Evolutionary conservation across 352 stramenopile genomes (phyloP), one percentile per base, ranked within the genome.

Genomic region (Phytophthora melonis): DNA sequence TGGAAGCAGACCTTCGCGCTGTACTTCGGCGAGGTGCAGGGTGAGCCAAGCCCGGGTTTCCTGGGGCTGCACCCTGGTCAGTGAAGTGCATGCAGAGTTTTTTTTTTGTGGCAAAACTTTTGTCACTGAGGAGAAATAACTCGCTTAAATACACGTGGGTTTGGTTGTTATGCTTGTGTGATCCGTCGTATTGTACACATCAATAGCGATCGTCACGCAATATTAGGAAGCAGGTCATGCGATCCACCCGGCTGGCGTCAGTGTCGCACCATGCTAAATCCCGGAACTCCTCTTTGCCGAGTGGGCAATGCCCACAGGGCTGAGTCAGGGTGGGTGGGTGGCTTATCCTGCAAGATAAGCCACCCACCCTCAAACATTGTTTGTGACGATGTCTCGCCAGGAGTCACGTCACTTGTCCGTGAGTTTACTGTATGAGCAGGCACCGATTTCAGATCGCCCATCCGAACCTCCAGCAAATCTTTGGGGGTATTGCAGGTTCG

Each of bases 11-110:
- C 78, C 11, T 86, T 91, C 49, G 58, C 75, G 11, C 52, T 91
- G 34, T 89, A 87, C 75, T 87, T 91, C 52, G 80, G 79, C 23
- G 81, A 90, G 45, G 81, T 87, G 45, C 77, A 77, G 54, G 83
- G 79, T 32, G 39, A 82, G 56, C 75, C 83, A 19, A 84, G 59
- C 11, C 75, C 74, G 3, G 83, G 79, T 7, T 19, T 50, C 34
- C 74, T 86, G n/a, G 83, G 81, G 13, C 63, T 90, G n/a, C 66
- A 83, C 66, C 81, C 78, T 43, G 80, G 80, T 16, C 34, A 58
- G 30, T 83, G 70, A 50, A 11, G 43, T 23, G 43, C 16, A 50
- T 50, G 43, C 43, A 21, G 18, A 7, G 11, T 18, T 3, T n/a
- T 45, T 18, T 3, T n/a, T 45, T 18, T 45, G 39, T 45, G 14